A percentile compares a stretch with the other conserved stretches of the same genome.
Evolutionary conservation across 139 green algal species (phyloP).

Genomic region (Volvox africanus): DNA sequence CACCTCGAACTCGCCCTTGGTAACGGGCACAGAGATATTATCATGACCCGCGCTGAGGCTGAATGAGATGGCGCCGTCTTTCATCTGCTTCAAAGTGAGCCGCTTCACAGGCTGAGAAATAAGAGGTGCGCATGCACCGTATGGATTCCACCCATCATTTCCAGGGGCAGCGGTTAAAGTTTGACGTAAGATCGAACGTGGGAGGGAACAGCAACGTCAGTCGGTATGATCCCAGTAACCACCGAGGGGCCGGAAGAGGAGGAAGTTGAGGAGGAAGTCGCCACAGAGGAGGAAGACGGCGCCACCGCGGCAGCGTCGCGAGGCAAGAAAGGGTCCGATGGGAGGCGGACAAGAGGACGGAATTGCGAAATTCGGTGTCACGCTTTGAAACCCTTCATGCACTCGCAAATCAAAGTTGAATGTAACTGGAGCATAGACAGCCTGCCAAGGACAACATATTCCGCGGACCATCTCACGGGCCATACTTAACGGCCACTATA

Average conservation of each 20-base stretch:
- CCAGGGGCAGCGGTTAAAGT: not conserved
- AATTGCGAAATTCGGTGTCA: not conserved
- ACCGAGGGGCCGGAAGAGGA: too few relatives aligned
- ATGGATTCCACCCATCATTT: not conserved
- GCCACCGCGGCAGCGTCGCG: too few relatives aligned
- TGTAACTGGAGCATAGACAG: not conserved
- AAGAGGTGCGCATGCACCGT: not conserved
- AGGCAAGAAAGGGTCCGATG: not conserved
- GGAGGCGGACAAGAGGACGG: not conserved
- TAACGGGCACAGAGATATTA: not conserved
- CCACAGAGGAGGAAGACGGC: not conserved
- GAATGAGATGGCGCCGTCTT: conserved; percentile 23
- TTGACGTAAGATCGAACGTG: not conserved
- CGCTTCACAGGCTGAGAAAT: conserved; percentile 5
- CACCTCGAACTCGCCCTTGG: conserved; percentile 31
- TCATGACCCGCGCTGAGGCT: not conserved
- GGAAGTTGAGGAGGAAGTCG: not conserved
- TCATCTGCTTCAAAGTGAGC: conserved; percentile 18
- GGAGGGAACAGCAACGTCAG: not conserved
- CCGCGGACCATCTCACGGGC: not conserved
- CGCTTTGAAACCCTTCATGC: not conserved
- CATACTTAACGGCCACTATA: not conserved
- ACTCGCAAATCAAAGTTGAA: too few relatives aligned
- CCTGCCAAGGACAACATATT: not conserved
- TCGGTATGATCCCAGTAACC: too few relatives aligned